phyloP scores from a whole-genome alignment of 1,139 yeast species.

The Diutina sp. region DNA sequence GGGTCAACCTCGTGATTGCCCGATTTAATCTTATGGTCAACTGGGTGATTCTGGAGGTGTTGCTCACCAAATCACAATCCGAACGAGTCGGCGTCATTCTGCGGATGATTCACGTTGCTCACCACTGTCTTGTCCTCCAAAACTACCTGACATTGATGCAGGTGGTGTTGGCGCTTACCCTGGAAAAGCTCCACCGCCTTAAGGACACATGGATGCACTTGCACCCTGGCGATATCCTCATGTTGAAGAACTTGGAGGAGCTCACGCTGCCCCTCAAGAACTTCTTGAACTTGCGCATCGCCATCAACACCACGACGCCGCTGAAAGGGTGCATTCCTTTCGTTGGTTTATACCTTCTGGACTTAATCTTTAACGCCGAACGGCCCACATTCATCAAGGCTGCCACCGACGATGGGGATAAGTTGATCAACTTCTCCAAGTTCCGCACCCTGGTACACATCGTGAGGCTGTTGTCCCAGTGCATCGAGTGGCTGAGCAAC shows the following conservation, averaged over 20 bases:
- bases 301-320: constrained; percentile 51
- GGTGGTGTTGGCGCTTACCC: constrained; percentile 70
- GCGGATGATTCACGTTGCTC: constrained; percentile 77
- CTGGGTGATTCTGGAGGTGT: constrained; percentile 85
- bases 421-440: constrained; percentile 62
- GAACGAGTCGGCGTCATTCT: constrained; percentile 60
- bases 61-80: constrained; percentile 46
- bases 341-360: constrained; percentile 75
- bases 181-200: constrained; percentile 49
- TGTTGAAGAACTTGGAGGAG: constrained; percentile 52
- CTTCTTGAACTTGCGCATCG: constrained; percentile 51
- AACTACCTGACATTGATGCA: constrained; percentile 85
- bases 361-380: constrained; percentile 70
- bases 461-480: constrained; percentile 66
- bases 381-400: constrained; percentile 34
- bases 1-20: constrained; percentile 75
- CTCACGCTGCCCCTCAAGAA: constrained; percentile 53
- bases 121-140: constrained; percentile 56
- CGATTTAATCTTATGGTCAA: constrained; percentile 82
- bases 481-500: constrained; percentile 73
- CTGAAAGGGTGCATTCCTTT: constrained; percentile 82
- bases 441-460: constrained; percentile 68
- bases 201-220: constrained; percentile 67
- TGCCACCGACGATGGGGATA: constrained; percentile 16
- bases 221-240: constrained; percentile 42